Conservation (phyloP, 2,329 filamentous ascomycete species). For the Phialophora macrospora region DNA sequence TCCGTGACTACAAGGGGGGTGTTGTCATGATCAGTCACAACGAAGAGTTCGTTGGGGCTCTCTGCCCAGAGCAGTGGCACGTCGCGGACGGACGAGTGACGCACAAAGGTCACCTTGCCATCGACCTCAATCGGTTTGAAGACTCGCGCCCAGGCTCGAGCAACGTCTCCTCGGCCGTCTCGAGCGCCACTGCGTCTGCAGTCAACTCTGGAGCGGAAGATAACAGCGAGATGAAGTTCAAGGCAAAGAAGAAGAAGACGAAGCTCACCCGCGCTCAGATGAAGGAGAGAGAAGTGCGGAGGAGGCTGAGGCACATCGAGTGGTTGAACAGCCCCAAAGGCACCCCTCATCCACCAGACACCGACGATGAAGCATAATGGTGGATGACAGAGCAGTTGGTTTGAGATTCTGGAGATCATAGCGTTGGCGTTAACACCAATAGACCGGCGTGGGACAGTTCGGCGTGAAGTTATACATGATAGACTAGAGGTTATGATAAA, state of each 20-base stretch:
- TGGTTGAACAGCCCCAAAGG: conserved; percentile 87
- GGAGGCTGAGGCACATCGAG: conserved; percentile 81
- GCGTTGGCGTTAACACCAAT: conserved; percentile 27
- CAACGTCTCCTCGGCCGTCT: conserved; percentile 64
- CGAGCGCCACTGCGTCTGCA: conserved; percentile 63
- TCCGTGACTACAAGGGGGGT: conserved; percentile 96
- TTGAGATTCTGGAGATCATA: conserved; percentile 16
- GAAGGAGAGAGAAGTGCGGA: conserved; percentile 88
- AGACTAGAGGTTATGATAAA: conserved; percentile 8
- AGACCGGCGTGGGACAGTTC: neutral
- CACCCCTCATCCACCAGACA: conserved; percentile 75
- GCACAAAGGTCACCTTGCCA: conserved; percentile 76
- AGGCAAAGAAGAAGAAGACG: conserved; percentile 70
- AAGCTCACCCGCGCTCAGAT: conserved; percentile 97
- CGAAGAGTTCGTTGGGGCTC: conserved; percentile 95
- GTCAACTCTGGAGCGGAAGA: conserved; percentile 86
- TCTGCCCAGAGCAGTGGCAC: conserved; percentile 96
- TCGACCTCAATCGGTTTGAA: conserved; percentile 83
- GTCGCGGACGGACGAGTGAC: conserved; percentile 86
- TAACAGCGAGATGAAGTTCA: conserved; percentile 81
- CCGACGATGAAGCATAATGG: conserved; percentile 73
- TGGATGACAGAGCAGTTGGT: conserved; percentile 29
- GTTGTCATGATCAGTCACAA: conserved; percentile 99
- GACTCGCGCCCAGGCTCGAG: conserved; percentile 71
- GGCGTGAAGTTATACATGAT: conserved; percentile 4